A percentile compares a stretch with the other conserved stretches of the same genome.
phyloP scores from a whole-genome alignment of 202 grass and related monocot species.

The Elaeis oleifera region DNA sequence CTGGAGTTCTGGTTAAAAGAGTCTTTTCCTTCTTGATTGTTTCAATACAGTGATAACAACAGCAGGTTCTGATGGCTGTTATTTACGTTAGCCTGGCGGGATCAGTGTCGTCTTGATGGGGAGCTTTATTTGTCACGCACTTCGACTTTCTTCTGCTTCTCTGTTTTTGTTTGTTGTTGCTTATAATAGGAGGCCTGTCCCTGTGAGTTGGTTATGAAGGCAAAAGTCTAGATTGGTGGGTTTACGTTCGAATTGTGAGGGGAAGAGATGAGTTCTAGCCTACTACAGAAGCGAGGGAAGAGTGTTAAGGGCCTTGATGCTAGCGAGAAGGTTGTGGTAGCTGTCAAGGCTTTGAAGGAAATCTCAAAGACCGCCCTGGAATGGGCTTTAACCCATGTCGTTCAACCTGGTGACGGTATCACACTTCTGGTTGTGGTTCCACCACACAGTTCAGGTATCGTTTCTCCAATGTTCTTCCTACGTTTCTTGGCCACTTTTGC shows the following conservation, averaged over 20 bases:
- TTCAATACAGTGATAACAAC: slow-evolving; percentile 7
- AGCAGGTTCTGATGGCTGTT: slow-evolving; percentile 8
- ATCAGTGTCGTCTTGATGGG: background rate
- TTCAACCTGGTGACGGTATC: slow-evolving; percentile 80
- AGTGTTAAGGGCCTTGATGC: slow-evolving; percentile 35
- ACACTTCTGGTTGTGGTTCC: slow-evolving; percentile 72
- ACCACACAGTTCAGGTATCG: slow-evolving; percentile 60
- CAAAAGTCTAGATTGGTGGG: background rate
- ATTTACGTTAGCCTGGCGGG: slow-evolving; percentile 3
- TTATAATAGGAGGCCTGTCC: slow-evolving; percentile 1
- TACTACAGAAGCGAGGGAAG: slow-evolving; percentile 68
- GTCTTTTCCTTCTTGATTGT: slow-evolving; percentile 3
- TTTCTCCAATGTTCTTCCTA: slow-evolving; percentile 1
- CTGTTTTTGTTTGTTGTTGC: slow-evolving; percentile 12
- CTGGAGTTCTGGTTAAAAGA: slow-evolving; percentile 9
- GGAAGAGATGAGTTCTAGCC: slow-evolving; percentile 27
- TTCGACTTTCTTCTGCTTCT: background rate
- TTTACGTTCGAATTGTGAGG: slow-evolving; percentile 1
- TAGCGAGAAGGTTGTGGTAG: slow-evolving; percentile 76
- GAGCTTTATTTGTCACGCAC: background rate
- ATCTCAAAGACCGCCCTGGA: slow-evolving; percentile 88
- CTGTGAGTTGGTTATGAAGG: slow-evolving; percentile 3
- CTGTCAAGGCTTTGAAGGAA: slow-evolving; percentile 61
- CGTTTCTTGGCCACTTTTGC: slow-evolving; percentile 3
- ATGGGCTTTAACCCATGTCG: slow-evolving; percentile 90